A percentile compares a stretch with the other conserved stretches of the same genome.
Conservation (phyloP, 228 moss, liverwort and hornwort species). For the Sphagnum magellanicum region DNA sequence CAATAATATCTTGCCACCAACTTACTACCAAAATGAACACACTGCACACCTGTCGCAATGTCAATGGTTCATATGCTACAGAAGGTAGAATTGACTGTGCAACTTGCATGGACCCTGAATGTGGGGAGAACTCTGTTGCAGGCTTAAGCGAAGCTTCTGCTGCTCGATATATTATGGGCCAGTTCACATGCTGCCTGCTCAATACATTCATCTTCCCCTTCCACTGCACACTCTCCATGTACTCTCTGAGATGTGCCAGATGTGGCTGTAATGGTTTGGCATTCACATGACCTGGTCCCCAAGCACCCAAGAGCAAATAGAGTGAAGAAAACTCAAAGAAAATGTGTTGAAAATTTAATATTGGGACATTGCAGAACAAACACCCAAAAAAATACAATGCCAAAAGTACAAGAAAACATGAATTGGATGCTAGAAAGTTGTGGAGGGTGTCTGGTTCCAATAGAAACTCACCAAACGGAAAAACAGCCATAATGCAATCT, state of each 20-base stretch:
- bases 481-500: conserved; percentile 62
- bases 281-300: too few relatives aligned
- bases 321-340: too few relatives aligned
- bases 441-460: too few relatives aligned
- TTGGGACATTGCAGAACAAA: neutral
- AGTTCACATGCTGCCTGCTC: conserved; percentile 76
- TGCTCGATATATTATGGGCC: conserved; percentile 71
- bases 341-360: neutral
- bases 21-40: neutral
- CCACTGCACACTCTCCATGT: conserved; percentile 39
- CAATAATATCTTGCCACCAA: too few relatives aligned
- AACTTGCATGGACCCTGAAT: conserved; percentile 34
- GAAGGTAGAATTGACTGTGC: conserved; percentile 24
- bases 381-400: too few relatives aligned
- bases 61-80: conserved; percentile 61
- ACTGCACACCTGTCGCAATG: conserved; percentile 41
- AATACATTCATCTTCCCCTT: conserved; percentile 47
- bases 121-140: conserved; percentile 21
- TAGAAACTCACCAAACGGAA: conserved; percentile 45
- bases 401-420: too few relatives aligned
- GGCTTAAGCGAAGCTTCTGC: conserved; percentile 58
- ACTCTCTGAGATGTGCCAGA: conserved; percentile 4
- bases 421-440: too few relatives aligned
- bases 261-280: too few relatives aligned
- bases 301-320: too few relatives aligned